These are phyloP conservation scores for Cadophora sp. DNA, from an alignment of 2,329 filamentous ascomycete species.

Conservation along the genomic window DNA sequence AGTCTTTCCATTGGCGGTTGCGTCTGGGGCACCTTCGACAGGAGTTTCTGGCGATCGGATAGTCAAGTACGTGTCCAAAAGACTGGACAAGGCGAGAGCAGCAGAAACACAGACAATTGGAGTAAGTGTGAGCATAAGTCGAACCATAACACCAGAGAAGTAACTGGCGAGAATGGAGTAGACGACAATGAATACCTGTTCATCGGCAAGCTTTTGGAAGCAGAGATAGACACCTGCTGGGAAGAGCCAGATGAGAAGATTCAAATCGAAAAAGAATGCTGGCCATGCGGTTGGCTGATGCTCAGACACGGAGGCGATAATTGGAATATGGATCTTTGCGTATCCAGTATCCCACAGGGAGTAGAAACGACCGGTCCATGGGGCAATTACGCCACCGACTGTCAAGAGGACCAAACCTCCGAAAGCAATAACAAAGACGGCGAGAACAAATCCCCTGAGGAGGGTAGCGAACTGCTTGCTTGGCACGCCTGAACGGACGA, in stretches of 20 bases:
- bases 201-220: slow-evolving; percentile 91
- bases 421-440: slow-evolving; percentile 76
- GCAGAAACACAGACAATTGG: slow-evolving; percentile 95
- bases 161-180: slow-evolving; percentile 97
- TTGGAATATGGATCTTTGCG: slow-evolving; percentile 98
- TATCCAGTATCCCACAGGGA: slow-evolving; percentile 99
- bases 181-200: slow-evolving; percentile 97
- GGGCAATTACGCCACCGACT: slow-evolving; percentile 88
- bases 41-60: slow-evolving; percentile 65
- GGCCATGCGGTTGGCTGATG: slow-evolving; percentile 99
- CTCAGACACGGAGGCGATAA: slow-evolving; percentile 99
- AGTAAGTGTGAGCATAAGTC: slow-evolving; percentile 96
- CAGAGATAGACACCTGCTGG: slow-evolving; percentile 98
- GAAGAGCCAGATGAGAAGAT: slow-evolving; percentile 99
- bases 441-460: slow-evolving; percentile 76
- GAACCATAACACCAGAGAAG: slow-evolving; percentile 99
- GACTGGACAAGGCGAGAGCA: slow-evolving; percentile 84
- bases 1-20: slow-evolving; percentile 51
- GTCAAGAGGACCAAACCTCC: slow-evolving; percentile 85
- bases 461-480: slow-evolving; percentile 95
- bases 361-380: slow-evolving; percentile 98
- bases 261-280: slow-evolving; percentile 98
- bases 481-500: slow-evolving; percentile 84
- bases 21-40: slow-evolving; percentile 52
- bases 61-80: slow-evolving; percentile 85